phyloP scores from a whole-genome alignment of 75 land plant genomes.

The Ceratopteris richardii region DNA sequence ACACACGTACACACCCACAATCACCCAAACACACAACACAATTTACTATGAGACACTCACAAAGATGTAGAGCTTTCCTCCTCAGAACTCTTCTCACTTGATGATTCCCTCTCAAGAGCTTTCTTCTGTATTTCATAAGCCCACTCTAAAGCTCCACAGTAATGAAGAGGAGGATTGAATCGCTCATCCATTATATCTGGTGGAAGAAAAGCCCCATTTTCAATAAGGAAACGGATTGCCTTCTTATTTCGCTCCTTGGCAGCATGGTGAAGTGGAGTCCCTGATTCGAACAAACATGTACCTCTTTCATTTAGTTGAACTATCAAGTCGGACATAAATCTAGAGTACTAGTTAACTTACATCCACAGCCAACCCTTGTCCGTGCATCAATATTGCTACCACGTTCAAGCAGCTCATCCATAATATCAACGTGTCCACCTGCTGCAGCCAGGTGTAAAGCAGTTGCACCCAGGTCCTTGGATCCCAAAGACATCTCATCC shows the following conservation, averaged over 20 bases:
- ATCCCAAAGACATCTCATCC: slow-evolving; percentile 71
- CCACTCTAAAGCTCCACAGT: slow-evolving; percentile 87
- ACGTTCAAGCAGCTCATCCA: slow-evolving; percentile 83
- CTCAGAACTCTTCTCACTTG: slow-evolving; percentile 6
- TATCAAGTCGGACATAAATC: not conserved
- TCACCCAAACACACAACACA: no score
- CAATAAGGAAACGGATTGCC: slow-evolving; percentile 75
- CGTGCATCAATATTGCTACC: slow-evolving; percentile 96
- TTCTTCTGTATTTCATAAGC: slow-evolving; percentile 51
- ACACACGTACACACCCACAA: no score
- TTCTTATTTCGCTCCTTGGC: slow-evolving; percentile 75
- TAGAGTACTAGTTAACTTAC: slow-evolving; percentile 34
- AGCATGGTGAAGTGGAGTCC: slow-evolving; percentile 96
- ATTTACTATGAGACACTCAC: not conserved
- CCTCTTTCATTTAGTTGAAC: no score
- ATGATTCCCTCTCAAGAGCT: not conserved
- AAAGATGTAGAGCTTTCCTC: slow-evolving; percentile 4
- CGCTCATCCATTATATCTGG: slow-evolving; percentile 69
- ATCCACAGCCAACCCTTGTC: slow-evolving; percentile 94
- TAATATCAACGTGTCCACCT: slow-evolving; percentile 83
- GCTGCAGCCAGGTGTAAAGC: slow-evolving; percentile 94
- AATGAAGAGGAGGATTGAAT: slow-evolving; percentile 96
- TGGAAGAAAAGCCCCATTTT: slow-evolving; percentile 92
- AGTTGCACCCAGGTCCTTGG: slow-evolving; percentile 73
- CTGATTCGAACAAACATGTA: slow-evolving; percentile 25